Conservation (phyloP, 169 alveolate species). For the Perkinsus olseni region DNA sequence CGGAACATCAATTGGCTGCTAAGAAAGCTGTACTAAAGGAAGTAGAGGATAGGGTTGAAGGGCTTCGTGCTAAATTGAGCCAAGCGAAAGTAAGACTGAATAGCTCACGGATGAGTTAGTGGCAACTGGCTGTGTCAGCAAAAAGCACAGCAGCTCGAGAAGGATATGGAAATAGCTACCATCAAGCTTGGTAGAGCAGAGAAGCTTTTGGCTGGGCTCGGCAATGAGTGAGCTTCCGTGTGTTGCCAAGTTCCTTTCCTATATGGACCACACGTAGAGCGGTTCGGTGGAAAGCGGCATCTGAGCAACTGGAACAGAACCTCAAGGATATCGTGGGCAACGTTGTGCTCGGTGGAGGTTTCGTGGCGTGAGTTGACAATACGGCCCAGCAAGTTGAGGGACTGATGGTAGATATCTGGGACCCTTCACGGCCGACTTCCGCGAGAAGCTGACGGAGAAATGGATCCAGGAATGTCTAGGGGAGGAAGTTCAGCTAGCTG, state of each 20-base stretch:
- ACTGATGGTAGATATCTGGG: slow-evolving; percentile 57
- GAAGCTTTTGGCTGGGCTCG: slow-evolving; percentile 47
- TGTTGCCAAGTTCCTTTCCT: slow-evolving; percentile 35
- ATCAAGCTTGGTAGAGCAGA: slow-evolving; percentile 75
- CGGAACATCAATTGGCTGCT: slow-evolving; percentile 39
- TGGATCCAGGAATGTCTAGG: slow-evolving; percentile 56
- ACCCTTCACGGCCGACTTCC: slow-evolving; percentile 76
- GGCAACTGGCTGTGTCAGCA: slow-evolving; percentile 1
- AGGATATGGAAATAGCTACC: slow-evolving; percentile 60
- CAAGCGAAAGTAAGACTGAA: slow-evolving; percentile 27
- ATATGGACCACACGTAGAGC: slow-evolving; percentile 8
- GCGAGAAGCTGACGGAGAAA: slow-evolving; percentile 56
- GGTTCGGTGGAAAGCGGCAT: slow-evolving; percentile 68
- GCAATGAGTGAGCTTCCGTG: slow-evolving; percentile 48
- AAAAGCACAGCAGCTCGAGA: slow-evolving; percentile 61
- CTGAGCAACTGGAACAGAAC: slow-evolving; percentile 60
- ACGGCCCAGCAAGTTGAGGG: neutral
- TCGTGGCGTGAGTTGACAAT: slow-evolving; percentile 39
- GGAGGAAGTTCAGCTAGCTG: slow-evolving; percentile 52
- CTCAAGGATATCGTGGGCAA: slow-evolving; percentile 70
- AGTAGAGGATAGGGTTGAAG: slow-evolving; percentile 63
- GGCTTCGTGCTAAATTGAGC: slow-evolving; percentile 49
- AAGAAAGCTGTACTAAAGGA: slow-evolving; percentile 54
- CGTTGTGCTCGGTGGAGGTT: slow-evolving; percentile 76
- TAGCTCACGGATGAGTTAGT: neutral